A percentile compares a stretch with the other conserved stretches of the same genome.
phyloP scores from a whole-genome alignment of 257 asterid species.

The Petunia axillaris region DNA sequence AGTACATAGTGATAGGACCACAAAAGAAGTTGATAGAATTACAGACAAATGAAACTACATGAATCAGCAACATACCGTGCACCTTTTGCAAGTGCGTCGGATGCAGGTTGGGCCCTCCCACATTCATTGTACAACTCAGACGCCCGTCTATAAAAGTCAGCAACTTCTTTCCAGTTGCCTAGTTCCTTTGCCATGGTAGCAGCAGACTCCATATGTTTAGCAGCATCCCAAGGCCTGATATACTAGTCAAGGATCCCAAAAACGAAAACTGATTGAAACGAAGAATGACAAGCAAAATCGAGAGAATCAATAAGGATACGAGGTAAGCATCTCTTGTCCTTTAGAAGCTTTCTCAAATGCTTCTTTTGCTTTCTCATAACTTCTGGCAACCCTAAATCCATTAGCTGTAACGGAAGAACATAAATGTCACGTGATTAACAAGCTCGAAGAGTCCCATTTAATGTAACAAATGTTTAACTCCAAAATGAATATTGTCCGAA shows the following conservation, averaged over 20 bases:
- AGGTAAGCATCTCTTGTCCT: conserved; percentile 94
- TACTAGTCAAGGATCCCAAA: conserved; percentile 46
- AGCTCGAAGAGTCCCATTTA: neutral
- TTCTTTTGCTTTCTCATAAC: conserved; percentile 78
- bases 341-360: conserved; percentile 96
- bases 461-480: conserved; percentile 10
- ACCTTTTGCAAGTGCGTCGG: conserved; percentile 97
- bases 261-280: conserved; percentile 11
- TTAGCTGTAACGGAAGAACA: conserved; percentile 53
- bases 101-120: conserved; percentile 95
- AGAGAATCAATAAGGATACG: conserved; percentile 62
- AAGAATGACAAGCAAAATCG: conserved; percentile 21
- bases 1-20: neutral
- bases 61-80: conserved; percentile 70
- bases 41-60: conserved; percentile 2
- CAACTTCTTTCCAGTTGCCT: conserved; percentile 82
- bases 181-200: conserved; percentile 83
- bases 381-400: conserved; percentile 67
- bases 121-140: conserved; percentile 83
- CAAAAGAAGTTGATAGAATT: neutral
- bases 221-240: conserved; percentile 99
- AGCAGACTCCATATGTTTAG: conserved; percentile 95
- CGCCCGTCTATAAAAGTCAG: conserved; percentile 86
- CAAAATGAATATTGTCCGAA: conserved; percentile 25
- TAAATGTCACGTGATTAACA: conserved; percentile 1